These are phyloP conservation scores for Metschnikowia matae DNA, from an alignment of 805 yeast species.

Conservation along the genomic window DNA sequence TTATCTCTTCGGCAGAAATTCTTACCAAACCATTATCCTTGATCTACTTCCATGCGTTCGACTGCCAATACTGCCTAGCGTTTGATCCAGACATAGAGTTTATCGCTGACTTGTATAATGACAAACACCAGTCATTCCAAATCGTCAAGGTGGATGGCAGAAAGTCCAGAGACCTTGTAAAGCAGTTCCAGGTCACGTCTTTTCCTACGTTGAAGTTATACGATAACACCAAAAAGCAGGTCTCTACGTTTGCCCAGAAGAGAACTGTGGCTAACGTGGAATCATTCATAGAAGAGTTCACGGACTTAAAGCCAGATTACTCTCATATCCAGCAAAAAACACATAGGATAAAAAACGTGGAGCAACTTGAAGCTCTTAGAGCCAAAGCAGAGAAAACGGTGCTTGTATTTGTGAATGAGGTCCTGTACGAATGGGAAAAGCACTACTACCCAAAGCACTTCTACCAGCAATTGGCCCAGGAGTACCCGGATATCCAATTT, in stretches of 20 bases:
- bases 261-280: slow-evolving; percentile 12
- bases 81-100: slow-evolving; percentile 35
- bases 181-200: slow-evolving; percentile 36
- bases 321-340: not conserved
- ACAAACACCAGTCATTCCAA: slow-evolving; percentile 24
- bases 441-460: slow-evolving; percentile 32
- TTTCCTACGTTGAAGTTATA: slow-evolving; percentile 51
- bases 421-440: slow-evolving; percentile 28
- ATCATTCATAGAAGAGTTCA: slow-evolving; percentile 9
- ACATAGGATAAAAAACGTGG: not conserved
- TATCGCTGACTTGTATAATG: slow-evolving; percentile 41
- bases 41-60: slow-evolving; percentile 44
- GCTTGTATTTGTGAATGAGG: slow-evolving; percentile 12
- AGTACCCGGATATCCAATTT: slow-evolving; percentile 16
- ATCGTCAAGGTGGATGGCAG: slow-evolving; percentile 28
- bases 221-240: slow-evolving; percentile 37
- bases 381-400: not conserved
- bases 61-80: slow-evolving; percentile 31
- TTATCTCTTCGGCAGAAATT: slow-evolving; percentile 8
- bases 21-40: slow-evolving; percentile 26
- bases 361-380: slow-evolving; percentile 3
- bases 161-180: slow-evolving; percentile 29
- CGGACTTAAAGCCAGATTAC: slow-evolving; percentile 6
- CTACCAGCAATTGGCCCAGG: slow-evolving; percentile 26
- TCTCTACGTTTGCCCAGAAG: slow-evolving; percentile 32